Evolutionary conservation across 176 grass and related monocot species (phyloP), one percentile per base, ranked within the genome.

Genomic region (Juncus inflexus): DNA sequence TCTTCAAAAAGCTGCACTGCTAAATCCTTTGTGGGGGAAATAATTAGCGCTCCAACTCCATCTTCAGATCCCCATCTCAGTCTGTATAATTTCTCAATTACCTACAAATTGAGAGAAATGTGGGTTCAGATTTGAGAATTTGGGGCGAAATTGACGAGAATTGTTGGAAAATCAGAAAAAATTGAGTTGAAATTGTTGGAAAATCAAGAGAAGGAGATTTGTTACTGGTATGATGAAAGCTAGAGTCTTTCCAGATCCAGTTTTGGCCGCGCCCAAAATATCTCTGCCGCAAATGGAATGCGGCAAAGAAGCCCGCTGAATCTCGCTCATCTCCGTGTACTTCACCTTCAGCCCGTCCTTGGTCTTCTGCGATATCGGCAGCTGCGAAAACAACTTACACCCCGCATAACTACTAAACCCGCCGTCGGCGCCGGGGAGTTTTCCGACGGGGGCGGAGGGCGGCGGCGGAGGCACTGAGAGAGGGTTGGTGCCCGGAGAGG

Each of bases 161-260:
- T 39, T 69, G 4, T n/a, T 58, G 37, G 11, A 59, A 45, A 70
- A 15, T 35, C 14, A 60, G 11, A 59, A 45, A 70, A 15, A n/a
- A n/a, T n/a, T n/a, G n/a, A n/a, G n/a, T n/a, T n/a, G n/a, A n/a
- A 77, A 66, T 39, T 69, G 4, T n/a, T 58, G 37, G 11, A 59
- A 45, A 70, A 15, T 35, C 14, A 60, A 64, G 50, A 70, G 1
- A 28, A 28, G 19, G 19, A 28, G 43, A 9, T 9, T 47, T 47
- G 43, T 15, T 80, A 91, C 87, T n/a, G 92, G 92, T 58, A 97
- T 82, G 72, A 89, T 74, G 68, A 91, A 96, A 65, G 87, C 82
- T 7, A 97, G 80, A 55, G 92, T 97, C 77, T 97, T 97, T 64
- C 92, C 92, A 12, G 87, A 91, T 3, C 92, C 92, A 8, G 92